Percentiles rank a stretch among this genome's conserved stretches.
Evolutionary conservation across 2,329 filamentous ascomycete genomes (phyloP).

Genomic region (Setomelanomma holmii): DNA sequence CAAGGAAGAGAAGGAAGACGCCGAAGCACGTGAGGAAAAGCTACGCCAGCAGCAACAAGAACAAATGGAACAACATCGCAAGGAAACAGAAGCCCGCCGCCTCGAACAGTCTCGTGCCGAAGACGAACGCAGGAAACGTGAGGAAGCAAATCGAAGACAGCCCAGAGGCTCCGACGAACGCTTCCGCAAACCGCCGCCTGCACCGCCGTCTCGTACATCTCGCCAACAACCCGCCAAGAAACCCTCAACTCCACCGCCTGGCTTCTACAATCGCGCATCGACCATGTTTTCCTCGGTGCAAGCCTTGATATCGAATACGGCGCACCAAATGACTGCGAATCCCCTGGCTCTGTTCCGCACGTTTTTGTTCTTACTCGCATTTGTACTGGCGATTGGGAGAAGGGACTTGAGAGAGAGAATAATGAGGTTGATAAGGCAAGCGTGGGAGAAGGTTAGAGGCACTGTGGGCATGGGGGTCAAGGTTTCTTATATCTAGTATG

Average conservation of each 20-base stretch:
- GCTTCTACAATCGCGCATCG: slow-evolving; percentile 52
- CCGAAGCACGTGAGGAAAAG: slow-evolving; percentile 69
- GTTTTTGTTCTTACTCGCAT: slow-evolving; percentile 78
- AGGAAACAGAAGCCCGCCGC: slow-evolving; percentile 47
- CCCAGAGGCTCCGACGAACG: slow-evolving; percentile 42
- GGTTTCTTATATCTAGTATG: slow-evolving; percentile 83
- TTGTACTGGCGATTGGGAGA: slow-evolving; percentile 78
- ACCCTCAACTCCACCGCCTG: slow-evolving; percentile 41
- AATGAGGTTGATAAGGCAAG: slow-evolving; percentile 69
- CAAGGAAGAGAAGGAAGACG: slow-evolving; percentile 80
- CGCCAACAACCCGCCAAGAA: slow-evolving; percentile 39
- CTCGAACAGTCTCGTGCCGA: slow-evolving; percentile 51
- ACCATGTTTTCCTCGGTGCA: slow-evolving; percentile 57
- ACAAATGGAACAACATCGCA: slow-evolving; percentile 59
- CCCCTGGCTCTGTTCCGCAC: slow-evolving; percentile 66
- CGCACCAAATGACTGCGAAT: slow-evolving; percentile 60
- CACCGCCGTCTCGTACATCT: slow-evolving; percentile 38
- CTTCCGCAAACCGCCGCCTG: slow-evolving; percentile 34
- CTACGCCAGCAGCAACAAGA: slow-evolving; percentile 66
- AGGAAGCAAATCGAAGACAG: slow-evolving; percentile 47
- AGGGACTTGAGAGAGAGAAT: slow-evolving; percentile 78
- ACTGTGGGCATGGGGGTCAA: slow-evolving; percentile 97
- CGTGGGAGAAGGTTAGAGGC: slow-evolving; percentile 80
- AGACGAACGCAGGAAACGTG: slow-evolving; percentile 50
- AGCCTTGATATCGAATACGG: slow-evolving; percentile 58